Conservation (phyloP, 2,329 filamentous ascomycete genomes). For the Colletotrichum sp. region DNA sequence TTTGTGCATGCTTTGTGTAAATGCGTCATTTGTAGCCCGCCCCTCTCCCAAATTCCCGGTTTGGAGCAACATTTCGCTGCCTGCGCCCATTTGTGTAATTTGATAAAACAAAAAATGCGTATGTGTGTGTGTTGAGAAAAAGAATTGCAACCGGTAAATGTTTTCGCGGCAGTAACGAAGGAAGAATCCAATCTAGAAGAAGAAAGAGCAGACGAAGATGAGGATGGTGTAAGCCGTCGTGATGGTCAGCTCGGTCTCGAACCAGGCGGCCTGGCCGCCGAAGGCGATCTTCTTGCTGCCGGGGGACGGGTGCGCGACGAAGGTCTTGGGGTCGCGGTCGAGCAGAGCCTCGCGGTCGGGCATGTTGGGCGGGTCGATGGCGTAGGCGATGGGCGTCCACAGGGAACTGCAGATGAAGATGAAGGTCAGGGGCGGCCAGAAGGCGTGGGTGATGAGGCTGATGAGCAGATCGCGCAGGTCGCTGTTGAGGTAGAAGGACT, state of each 20-base stretch:
- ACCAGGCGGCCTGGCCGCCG: slow-evolving; percentile 57
- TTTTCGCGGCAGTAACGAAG: not conserved
- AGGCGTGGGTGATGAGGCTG: slow-evolving; percentile 62
- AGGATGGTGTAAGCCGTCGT: slow-evolving; percentile 55
- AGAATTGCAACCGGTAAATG: not conserved
- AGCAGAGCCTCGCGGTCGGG: slow-evolving; percentile 63
- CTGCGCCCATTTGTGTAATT: not conserved
- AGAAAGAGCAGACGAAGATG: slow-evolving; percentile 51
- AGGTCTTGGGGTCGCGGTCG: slow-evolving; percentile 57
- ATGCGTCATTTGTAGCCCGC: not conserved
- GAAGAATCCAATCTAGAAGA: slow-evolving; percentile 26
- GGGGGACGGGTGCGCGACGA: slow-evolving; percentile 55
- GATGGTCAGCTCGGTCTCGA: slow-evolving; percentile 58
- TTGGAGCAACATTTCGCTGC: not conserved
- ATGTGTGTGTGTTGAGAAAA: not conserved
- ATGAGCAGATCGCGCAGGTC: slow-evolving; percentile 46
- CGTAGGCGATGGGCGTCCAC: slow-evolving; percentile 65
- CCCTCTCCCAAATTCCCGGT: not conserved
- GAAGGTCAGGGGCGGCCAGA: slow-evolving; percentile 67
- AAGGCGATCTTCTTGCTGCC: slow-evolving; percentile 61
- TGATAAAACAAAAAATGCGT: not conserved
- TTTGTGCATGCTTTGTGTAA: not conserved
- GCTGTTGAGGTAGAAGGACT: slow-evolving; percentile 47
- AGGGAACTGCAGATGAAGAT: slow-evolving; percentile 58
- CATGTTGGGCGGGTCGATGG: slow-evolving; percentile 63